These are phyloP conservation scores for Conringia planisiliqua DNA, from an alignment of 345 rosid species.

Conservation along the genomic window DNA sequence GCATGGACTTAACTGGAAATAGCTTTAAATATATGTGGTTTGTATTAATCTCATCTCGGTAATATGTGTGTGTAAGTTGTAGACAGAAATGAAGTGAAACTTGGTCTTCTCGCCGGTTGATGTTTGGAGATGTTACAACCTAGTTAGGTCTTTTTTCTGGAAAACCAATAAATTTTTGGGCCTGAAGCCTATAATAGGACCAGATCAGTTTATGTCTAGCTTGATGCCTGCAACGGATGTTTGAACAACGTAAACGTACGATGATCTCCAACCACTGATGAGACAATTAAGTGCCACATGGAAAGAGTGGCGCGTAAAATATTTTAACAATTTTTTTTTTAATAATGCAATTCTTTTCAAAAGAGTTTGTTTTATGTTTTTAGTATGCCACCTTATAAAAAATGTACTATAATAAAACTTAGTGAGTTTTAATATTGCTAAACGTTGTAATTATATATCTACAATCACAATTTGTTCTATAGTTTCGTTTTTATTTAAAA, in stretches of 20 bases:
- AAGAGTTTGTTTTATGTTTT: not conserved
- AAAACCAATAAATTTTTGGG: not conserved
- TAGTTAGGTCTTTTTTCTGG: not conserved
- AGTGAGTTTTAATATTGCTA: not conserved
- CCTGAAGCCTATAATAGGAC: not conserved
- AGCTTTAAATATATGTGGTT: not conserved
- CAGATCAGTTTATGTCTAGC: not conserved
- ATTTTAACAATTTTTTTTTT: not conserved
- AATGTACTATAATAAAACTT: not conserved
- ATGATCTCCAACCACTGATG: not conserved
- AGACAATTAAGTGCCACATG: not conserved
- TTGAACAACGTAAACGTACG: not conserved
- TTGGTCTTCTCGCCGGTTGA: not conserved
- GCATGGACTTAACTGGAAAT: not conserved
- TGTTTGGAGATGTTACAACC: not conserved
- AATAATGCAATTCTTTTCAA: not conserved
- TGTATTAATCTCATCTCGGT: not conserved
- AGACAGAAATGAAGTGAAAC: not conserved
- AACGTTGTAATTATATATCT: not conserved
- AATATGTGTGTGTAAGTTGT: not conserved
- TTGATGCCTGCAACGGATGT: not conserved
- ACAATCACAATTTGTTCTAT: not conserved
- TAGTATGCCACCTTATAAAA: not conserved
- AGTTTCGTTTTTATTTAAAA: not conserved
- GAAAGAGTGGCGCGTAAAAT: not conserved